Base-by-base conservation (phyloP, 208 protist genomes). In the Histomonas meleagridis region DNA sequence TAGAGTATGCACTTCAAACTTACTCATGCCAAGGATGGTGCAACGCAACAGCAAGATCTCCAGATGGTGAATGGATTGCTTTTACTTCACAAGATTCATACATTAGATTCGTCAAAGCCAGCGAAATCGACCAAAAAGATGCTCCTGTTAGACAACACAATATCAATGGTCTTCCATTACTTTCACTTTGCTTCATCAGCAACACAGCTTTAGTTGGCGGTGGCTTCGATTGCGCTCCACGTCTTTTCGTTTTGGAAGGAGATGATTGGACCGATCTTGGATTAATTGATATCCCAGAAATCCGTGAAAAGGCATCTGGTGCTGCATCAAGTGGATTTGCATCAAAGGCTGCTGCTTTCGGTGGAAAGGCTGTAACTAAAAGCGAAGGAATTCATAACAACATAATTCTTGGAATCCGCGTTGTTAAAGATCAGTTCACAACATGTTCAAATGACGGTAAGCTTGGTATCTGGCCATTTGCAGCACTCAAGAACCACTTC, bases 21-120 rank as follows among this genome's bases (percentile, higher is more conserved):
- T 86, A 86, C 23, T 55, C 76, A 48, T 90, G 81, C 65, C 62
- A 92, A 21, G 94, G 93, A 53, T 97, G 96, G 96, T 95, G 96
- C 7, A 94, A 96, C 43, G 90, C 62, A 46, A 94, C 96, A 0
- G 86, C 92, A 35, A 97, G 93, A 91, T 96, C 95, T 14, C 95
- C 95, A 48, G 92, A 55, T n/a, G 96, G 96, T 53, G 92, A 95
- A 53, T 92, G 51, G 5, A 92, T 97, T 4, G 95, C 94, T 32
- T 96, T 92, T 53, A 91, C 62, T 26, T 79, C 91, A 32, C 92
- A 92, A 48, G 91, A 92, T 70, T 69, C 91, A 51, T 91, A 38
- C 28, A 91, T 93, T n/a, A 57, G 40, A 12, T 40, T 94, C 49
- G 35, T 86, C 46, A 79, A 79, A 35, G 18, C 53, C n/a, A n/a